phyloP scores from a whole-genome alignment of 768 basidiomycete species.

The Boletales sp. region DNA sequence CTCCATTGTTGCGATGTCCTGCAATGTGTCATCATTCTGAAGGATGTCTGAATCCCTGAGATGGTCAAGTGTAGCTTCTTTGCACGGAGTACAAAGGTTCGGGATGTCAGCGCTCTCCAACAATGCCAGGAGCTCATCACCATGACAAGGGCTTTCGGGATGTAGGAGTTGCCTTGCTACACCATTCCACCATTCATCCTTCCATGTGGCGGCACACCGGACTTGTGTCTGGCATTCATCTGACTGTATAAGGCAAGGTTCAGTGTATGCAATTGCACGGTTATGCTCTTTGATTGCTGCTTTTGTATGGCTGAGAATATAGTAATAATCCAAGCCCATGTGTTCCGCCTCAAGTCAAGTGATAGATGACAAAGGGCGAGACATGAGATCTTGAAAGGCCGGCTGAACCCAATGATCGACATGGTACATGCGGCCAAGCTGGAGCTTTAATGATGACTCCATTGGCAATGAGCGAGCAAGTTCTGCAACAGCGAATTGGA shows the following conservation, averaged over 20 bases:
- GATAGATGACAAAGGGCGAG: conserved; percentile 3
- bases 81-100: background rate
- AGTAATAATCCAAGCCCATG: conserved; percentile 4
- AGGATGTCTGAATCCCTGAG: background rate
- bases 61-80: background rate
- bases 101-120: background rate
- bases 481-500: conserved; percentile 2
- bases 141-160: background rate
- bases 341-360: background rate
- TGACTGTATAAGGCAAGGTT: background rate
- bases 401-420: conserved; percentile 13
- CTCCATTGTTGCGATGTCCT: background rate
- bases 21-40: background rate
- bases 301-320: background rate
- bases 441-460: background rate
- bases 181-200: conserved; percentile 11
- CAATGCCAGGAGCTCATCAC: background rate
- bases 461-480: background rate
- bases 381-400: background rate
- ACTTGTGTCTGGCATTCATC: background rate
- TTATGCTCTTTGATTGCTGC: background rate
- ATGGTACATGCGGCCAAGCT: conserved; percentile 3
- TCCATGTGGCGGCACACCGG: background rate
- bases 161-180: conserved; percentile 1
- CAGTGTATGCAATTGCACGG: conserved; percentile 3